Evolutionary conservation across 352 stramenopile species (phyloP), one percentile per base, ranked within the genome.

Genomic region (Globisporangium spiculum): DNA sequence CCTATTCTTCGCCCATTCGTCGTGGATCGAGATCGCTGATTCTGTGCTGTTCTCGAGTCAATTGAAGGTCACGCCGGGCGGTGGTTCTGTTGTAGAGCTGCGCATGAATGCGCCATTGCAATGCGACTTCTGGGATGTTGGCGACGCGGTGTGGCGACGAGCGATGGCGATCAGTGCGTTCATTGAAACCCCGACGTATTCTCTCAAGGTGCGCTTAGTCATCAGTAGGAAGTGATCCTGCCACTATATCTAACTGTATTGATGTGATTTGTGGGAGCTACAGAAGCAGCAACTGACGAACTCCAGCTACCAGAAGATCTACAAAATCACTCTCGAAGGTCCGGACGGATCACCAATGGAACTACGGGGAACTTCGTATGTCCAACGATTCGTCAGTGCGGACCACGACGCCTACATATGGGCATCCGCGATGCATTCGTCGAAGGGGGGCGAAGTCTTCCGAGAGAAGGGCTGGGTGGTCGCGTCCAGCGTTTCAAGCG

Each of bases 71-170:
- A n/a, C 20, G 4, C 10, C 9, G 30, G n/a, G 30, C 8, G 34
- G 9, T 38, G 61, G 30, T 22, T 34, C 32, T 10, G 30, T 32
- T 9, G 32, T 62, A n/a, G 59, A 68, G 66, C 46, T 48, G 30
- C 44, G 30, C 9, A 66, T 36, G 44, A 59, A 34, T 24, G 22
- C 32, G 14, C 34, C 26, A 27, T n/a, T 52, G 60, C 24, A 4
- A 57, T 72, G 32, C 16, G 9, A 10, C 46, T 30, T 57, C 1
- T 56, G 30, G 68, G 73, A 65, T 50, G 67, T 8, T 55, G 52
- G 52, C 38, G 30, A 66, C 54, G 7, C 41, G 36, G 6, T n/a
- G 22, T 16, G 66, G 55, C 27, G 27, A 54, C 20, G 57, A 59
- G 18, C 65, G 67, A 24, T 76, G 60, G 0, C 73, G 16, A 32